A percentile compares a stretch with the other conserved stretches of the same genome.
Evolutionary conservation across 495 filamentous ascomycete genomes (phyloP).

Genomic region (Penicillium silybi): DNA sequence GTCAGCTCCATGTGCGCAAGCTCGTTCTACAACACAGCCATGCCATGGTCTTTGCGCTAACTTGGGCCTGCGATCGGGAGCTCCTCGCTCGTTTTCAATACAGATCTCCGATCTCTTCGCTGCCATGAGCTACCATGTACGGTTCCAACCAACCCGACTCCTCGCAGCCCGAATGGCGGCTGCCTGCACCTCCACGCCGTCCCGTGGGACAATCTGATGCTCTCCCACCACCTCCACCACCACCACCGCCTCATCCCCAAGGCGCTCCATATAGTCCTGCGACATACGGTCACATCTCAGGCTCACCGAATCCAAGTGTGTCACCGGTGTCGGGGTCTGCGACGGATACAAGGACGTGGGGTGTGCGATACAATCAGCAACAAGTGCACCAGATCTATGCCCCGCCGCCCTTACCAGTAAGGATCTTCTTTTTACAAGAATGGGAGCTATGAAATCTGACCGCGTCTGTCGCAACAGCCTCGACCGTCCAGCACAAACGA

Average conservation of each 20-base stretch:
- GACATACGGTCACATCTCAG: slow-evolving; percentile 37
- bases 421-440: slow-evolving; percentile 1
- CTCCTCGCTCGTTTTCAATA: neutral
- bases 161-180: slow-evolving; percentile 45
- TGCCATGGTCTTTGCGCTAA: neutral
- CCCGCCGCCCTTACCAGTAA: slow-evolving; percentile 48
- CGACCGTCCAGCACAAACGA: slow-evolving; percentile 37
- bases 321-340: slow-evolving; percentile 22
- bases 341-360: slow-evolving; percentile 38
- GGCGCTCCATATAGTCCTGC: slow-evolving; percentile 34
- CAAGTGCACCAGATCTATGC: slow-evolving; percentile 18
- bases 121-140: slow-evolving; percentile 23
- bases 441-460: neutral
- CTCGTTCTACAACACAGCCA: neutral
- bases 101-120: neutral
- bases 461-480: slow-evolving; percentile 25
- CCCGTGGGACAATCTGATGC: slow-evolving; percentile 16
- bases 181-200: slow-evolving; percentile 21
- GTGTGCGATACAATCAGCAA: slow-evolving; percentile 43
- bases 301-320: slow-evolving; percentile 15
- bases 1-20: neutral
- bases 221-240: slow-evolving; percentile 10
- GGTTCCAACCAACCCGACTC: slow-evolving; percentile 20
- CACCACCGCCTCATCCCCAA: slow-evolving; percentile 23
- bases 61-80: neutral